Evolutionary conservation across 2,329 filamentous ascomycete species (phyloP).

Genomic region (Microdochium paspali): DNA sequence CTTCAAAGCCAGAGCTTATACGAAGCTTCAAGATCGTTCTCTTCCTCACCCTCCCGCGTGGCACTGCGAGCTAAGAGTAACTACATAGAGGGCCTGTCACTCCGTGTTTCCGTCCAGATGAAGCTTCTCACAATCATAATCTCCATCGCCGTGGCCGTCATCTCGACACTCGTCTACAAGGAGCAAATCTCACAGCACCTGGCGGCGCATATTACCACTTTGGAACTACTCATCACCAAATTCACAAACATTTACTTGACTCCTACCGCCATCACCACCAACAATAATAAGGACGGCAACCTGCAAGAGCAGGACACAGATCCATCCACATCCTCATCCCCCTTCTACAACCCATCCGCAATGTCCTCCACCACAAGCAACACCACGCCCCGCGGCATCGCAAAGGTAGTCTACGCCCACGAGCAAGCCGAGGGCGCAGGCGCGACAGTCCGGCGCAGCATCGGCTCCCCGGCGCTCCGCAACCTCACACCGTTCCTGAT

Average conservation of each 20-base stretch:
- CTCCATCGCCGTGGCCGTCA: slow-evolving; percentile 26
- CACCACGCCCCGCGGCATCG: slow-evolving; percentile 64
- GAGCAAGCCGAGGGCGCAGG: slow-evolving; percentile 86
- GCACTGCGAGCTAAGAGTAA: background rate
- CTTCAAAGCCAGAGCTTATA: background rate
- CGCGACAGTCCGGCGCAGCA: slow-evolving; percentile 75
- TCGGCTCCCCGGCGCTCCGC: slow-evolving; percentile 73
- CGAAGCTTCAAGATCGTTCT: slow-evolving; percentile 3
- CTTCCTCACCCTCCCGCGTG: background rate
- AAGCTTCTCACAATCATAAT: slow-evolving; percentile 25
- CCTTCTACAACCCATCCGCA: slow-evolving; percentile 18
- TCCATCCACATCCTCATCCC: slow-evolving; percentile 9
- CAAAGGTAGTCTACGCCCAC: slow-evolving; percentile 71
- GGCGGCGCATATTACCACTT: slow-evolving; percentile 5
- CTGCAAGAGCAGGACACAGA: slow-evolving; percentile 9
- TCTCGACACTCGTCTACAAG: slow-evolving; percentile 23
- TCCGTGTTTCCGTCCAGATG: slow-evolving; percentile 17
- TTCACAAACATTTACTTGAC: slow-evolving; percentile 6
- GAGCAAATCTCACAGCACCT: slow-evolving; percentile 18
- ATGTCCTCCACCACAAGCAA: slow-evolving; percentile 47
- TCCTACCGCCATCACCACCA: slow-evolving; percentile 4
- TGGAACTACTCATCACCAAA: slow-evolving; percentile 11
- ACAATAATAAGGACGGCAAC: slow-evolving; percentile 5
- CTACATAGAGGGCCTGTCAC: slow-evolving; percentile 1
- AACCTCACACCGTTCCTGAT: slow-evolving; percentile 92